phyloP scores from a whole-genome alignment of 257 asterid genomes.

The Solanum habrochaites region DNA sequence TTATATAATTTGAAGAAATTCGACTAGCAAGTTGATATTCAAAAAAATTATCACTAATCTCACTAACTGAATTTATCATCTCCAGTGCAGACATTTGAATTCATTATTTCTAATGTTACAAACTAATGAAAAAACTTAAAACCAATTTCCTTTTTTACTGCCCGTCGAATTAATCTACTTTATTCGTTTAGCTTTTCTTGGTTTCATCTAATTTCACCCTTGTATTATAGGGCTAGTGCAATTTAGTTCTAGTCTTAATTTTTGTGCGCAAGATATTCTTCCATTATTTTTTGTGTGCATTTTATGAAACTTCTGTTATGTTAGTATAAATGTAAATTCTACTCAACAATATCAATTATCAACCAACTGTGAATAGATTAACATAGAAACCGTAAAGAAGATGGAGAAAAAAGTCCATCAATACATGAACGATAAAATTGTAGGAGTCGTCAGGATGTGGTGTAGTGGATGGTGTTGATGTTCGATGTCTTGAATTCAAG shows the following conservation, averaged over 20 bases:
- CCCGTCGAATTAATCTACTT: neutral
- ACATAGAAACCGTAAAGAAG: neutral
- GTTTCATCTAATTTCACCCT: neutral
- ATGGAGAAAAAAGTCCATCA: neutral
- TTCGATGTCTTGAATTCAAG: no score
- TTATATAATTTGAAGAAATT: no score
- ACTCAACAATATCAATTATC: neutral
- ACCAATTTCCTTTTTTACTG: neutral
- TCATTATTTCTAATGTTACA: neutral
- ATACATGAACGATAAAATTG: neutral
- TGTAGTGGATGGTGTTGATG: no score
- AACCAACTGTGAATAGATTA: neutral
- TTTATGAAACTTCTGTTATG: neutral
- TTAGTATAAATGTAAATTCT: neutral
- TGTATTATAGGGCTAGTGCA: neutral
- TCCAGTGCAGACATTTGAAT: neutral
- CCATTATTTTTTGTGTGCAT: neutral
- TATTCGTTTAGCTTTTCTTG: neutral
- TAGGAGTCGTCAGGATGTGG: neutral
- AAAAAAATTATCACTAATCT: neutral
- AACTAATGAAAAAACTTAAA: neutral
- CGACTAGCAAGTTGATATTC: neutral
- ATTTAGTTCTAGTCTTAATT: neutral
- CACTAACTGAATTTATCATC: neutral
- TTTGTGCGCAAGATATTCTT: neutral